Conservation (phyloP, 1,139 yeast species). For the Arxiozyma bovina region DNA sequence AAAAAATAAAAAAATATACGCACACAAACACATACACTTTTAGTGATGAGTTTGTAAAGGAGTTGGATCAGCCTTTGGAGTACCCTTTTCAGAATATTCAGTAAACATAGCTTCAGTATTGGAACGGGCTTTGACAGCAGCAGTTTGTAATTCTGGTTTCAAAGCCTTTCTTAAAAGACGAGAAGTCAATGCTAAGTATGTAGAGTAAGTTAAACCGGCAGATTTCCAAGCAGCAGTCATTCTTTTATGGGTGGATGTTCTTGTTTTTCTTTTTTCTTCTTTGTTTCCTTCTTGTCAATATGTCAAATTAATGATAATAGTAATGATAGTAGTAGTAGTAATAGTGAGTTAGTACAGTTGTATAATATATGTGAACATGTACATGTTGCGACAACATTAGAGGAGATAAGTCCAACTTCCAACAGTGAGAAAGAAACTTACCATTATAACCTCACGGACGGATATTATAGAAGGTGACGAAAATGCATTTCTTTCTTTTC, state of each 20-base stretch:
- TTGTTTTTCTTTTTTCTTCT: not conserved
- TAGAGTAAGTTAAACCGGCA: slow-evolving; percentile 80
- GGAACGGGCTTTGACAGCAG: slow-evolving; percentile 63
- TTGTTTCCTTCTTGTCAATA: too few relatives aligned
- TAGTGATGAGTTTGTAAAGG: slow-evolving; percentile 7
- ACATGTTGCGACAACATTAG: too few relatives aligned
- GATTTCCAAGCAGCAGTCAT: slow-evolving; percentile 55
- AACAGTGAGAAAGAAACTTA: too few relatives aligned
- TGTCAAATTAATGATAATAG: too few relatives aligned
- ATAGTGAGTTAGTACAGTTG: too few relatives aligned
- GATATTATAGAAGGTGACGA: too few relatives aligned
- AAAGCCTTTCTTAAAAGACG: slow-evolving; percentile 80
- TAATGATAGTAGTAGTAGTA: too few relatives aligned
- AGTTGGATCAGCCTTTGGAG: slow-evolving; percentile 32
- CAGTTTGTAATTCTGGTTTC: slow-evolving; percentile 76
- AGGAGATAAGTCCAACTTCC: too few relatives aligned
- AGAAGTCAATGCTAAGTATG: slow-evolving; percentile 86
- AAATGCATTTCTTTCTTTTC: too few relatives aligned
- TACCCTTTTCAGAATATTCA: slow-evolving; percentile 60
- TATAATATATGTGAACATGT: too few relatives aligned
- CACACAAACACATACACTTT: too few relatives aligned
- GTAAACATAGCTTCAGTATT: slow-evolving; percentile 66
- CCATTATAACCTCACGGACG: too few relatives aligned
- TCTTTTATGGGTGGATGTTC: not conserved
- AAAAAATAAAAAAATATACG: not conserved